phyloP scores from a whole-genome alignment of 768 basidiomycete species.

The Sporobolomyces phaffii region DNA sequence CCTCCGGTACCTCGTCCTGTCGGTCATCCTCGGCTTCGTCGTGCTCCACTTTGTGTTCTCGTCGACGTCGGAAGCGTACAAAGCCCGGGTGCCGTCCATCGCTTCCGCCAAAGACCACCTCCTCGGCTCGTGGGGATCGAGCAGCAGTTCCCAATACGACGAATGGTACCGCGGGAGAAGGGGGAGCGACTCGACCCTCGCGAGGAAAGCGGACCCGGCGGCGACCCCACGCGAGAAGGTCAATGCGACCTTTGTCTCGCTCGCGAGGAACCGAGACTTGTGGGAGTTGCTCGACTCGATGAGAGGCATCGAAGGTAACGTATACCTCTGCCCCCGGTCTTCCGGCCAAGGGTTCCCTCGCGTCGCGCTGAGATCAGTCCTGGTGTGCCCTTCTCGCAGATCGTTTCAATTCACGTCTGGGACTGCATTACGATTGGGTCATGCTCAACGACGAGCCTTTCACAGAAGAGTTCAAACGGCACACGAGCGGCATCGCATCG shows the following conservation, averaged over 20 bases:
- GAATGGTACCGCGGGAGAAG: constrained; percentile 10
- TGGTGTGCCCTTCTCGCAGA: background rate
- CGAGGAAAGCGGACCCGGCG: too few relatives aligned
- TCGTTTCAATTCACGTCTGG: constrained; percentile 20
- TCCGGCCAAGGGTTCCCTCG: too few relatives aligned
- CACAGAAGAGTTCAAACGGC: constrained; percentile 59
- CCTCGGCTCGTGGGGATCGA: background rate
- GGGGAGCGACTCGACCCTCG: too few relatives aligned
- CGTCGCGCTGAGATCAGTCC: too few relatives aligned
- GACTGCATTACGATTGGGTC: constrained; percentile 64
- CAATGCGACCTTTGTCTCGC: constrained; percentile 21
- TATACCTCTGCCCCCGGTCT: background rate
- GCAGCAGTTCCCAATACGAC: background rate
- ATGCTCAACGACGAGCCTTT: constrained; percentile 78
- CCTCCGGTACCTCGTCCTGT: background rate
- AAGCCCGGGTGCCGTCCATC: constrained; percentile 10
- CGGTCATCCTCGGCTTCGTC: background rate
- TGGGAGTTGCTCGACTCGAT: constrained; percentile 16
- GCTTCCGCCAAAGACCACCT: background rate
- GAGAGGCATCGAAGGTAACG: constrained; percentile 18
- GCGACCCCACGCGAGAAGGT: background rate
- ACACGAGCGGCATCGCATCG: background rate
- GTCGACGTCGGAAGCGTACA: background rate
- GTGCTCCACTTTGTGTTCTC: constrained; percentile 9
- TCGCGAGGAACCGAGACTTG: constrained; percentile 22